Evolutionary conservation across 495 filamentous ascomycete genomes (phyloP), one percentile per base, ranked within the genome.

Genomic region (Neurospora intermedia): DNA sequence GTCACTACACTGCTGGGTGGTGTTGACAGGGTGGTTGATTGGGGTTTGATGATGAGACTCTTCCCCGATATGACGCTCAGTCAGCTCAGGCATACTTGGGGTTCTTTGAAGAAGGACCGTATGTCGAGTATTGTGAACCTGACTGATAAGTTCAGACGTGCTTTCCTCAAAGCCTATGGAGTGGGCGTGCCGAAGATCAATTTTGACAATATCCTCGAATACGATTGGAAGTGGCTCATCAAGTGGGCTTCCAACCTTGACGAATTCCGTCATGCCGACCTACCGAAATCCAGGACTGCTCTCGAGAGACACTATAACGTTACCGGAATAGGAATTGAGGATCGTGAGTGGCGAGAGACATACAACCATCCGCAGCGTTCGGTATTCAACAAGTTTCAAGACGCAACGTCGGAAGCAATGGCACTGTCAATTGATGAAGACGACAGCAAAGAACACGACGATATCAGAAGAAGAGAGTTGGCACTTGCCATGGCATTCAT

Each of bases 171-270:
- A 54, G 96, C 93, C 0, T 98, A 97, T 77, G 87, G 87, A 69
- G 84, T 86, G 4, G 87, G 87, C 10, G 74, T 98, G 0, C 91
- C 92, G 3, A 77, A 82, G 2, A 86, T 99, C 41, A 85, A 97
- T 80, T 95, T 89, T 74, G 82, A 90, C 45, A 80, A 96, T 74
- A 83, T 93, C 6, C 82, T 88, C 42, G 84, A 81, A 13, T 96
- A 96, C 76, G 90, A 97, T 77, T 96, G 96, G 93, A 83, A 86
- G 40, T 80, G 78, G 45, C 78, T 97, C 13, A 86, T 96, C 39
- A 86, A 91, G 15, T 99, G 96, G 96, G 78, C 82, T 6, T 79
- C 79, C 16, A 75, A 81, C 69, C 82, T 85, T 2, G 79, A 82
- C 70, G 77, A 79, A 18, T 73, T 76, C 27, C 80, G 81, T 71